Conservation (phyloP, 2,329 filamentous ascomycete genomes). For the Aureobasidium sp. region DNA sequence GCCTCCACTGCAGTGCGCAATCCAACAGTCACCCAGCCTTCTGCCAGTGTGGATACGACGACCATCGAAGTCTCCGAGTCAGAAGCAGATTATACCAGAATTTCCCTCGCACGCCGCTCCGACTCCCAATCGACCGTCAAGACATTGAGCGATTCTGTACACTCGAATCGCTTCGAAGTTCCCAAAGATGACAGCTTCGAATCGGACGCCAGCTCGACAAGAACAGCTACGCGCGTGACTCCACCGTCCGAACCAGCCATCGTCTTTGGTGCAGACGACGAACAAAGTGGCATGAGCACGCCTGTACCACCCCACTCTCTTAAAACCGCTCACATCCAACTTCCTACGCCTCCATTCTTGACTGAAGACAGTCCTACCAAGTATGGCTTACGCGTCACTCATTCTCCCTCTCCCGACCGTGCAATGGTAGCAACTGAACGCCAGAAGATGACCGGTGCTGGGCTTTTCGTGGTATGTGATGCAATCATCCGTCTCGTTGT, state of each 20-base stretch:
- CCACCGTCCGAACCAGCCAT: background rate
- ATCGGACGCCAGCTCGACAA: conserved; percentile 1
- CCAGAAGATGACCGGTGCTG: conserved; percentile 14
- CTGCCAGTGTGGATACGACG: background rate
- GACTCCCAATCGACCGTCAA: background rate
- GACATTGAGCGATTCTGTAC: background rate
- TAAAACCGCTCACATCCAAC: conserved; percentile 6
- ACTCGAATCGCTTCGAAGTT: background rate
- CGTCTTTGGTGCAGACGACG: background rate
- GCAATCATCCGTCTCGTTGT: background rate
- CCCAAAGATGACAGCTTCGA: background rate
- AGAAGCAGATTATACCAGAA: background rate
- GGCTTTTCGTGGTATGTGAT: conserved; percentile 13
- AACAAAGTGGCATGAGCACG: conserved; percentile 10
- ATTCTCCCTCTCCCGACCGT: conserved; percentile 9
- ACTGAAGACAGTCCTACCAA: conserved; percentile 15
- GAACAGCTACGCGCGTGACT: conserved; percentile 6
- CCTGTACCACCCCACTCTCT: conserved; percentile 7
- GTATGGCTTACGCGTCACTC: conserved; percentile 11
- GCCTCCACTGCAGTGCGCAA: background rate
- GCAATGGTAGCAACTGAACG: background rate
- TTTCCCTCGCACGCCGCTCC: background rate
- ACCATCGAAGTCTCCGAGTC: background rate
- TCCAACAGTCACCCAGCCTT: background rate
- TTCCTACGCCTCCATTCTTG: conserved; percentile 13